Evolutionary conservation across 2,329 filamentous ascomycete genomes (phyloP).

Genomic region (Aspergillus sp.): DNA sequence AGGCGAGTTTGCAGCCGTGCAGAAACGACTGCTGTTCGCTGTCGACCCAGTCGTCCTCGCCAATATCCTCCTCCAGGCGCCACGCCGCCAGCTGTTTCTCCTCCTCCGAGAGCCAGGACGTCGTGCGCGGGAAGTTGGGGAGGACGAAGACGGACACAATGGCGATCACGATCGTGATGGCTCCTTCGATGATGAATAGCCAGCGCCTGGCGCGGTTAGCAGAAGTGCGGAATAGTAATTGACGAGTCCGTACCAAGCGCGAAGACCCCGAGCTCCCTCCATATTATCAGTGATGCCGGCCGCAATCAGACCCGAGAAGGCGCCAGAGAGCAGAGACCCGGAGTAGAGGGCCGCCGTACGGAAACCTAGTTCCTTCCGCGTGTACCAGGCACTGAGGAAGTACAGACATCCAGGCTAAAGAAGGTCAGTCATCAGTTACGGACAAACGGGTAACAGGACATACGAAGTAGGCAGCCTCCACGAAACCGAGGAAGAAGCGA

Average conservation of each 20-base stretch:
- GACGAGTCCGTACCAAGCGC: slow-evolving; percentile 51
- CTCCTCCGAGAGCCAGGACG: slow-evolving; percentile 58
- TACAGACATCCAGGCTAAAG: slow-evolving; percentile 47
- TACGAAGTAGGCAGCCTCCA: slow-evolving; percentile 41
- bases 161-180: slow-evolving; percentile 62
- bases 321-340: slow-evolving; percentile 67
- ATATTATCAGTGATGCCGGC: slow-evolving; percentile 67
- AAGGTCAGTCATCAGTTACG: slow-evolving; percentile 56
- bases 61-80: slow-evolving; percentile 64
- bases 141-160: slow-evolving; percentile 58
- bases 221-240: neutral
- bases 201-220: slow-evolving; percentile 42
- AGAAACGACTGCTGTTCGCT: slow-evolving; percentile 52
- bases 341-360: slow-evolving; percentile 54
- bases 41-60: slow-evolving; percentile 62
- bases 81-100: slow-evolving; percentile 59
- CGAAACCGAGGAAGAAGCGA: slow-evolving; percentile 47
- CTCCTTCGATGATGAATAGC: slow-evolving; percentile 70
- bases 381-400: slow-evolving; percentile 62
- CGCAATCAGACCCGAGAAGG: slow-evolving; percentile 66
- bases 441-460: slow-evolving; percentile 25
- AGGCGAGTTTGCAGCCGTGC: slow-evolving; percentile 56
- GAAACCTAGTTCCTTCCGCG: slow-evolving; percentile 58
- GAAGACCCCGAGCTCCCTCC: slow-evolving; percentile 54
- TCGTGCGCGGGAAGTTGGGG: slow-evolving; percentile 66